A percentile compares a stretch with the other conserved stretches of the same genome.
Conservation (phyloP, 2,329 filamentous ascomycete genomes). For the Camptophora hylomeconis region DNA sequence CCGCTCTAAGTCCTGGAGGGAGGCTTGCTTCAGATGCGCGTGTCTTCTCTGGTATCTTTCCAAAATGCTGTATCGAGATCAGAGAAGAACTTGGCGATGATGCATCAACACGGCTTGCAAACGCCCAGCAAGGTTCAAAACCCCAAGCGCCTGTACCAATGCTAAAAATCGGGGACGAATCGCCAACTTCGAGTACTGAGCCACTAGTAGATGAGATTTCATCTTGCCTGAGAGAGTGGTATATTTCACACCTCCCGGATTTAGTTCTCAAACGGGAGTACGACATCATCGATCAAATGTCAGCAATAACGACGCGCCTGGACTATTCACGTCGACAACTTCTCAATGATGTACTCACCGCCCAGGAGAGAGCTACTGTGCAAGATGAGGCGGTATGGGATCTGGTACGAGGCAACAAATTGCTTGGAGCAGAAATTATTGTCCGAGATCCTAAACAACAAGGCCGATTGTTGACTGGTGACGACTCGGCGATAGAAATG, state of each 20-base stretch:
- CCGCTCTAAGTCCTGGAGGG: constrained; percentile 78
- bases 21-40: constrained; percentile 89
- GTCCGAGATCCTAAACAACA: constrained; percentile 76
- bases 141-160: constrained; percentile 90
- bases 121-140: constrained; percentile 29
- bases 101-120: constrained; percentile 2
- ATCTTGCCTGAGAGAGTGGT: constrained; percentile 93
- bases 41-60: constrained; percentile 98
- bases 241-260: constrained; percentile 91
- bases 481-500: constrained; percentile 85
- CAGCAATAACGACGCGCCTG: constrained; percentile 65
- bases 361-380: constrained; percentile 64
- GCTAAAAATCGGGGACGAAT: constrained; percentile 96
- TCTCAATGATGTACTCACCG: constrained; percentile 84
- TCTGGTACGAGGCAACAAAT: constrained; percentile 82
- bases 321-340: constrained; percentile 80
- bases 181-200: constrained; percentile 74
- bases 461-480: constrained; percentile 75
- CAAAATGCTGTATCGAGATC: constrained; percentile 85
- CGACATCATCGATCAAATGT: constrained; percentile 64
- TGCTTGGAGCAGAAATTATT: constrained; percentile 86
- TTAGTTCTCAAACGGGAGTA: constrained; percentile 76
- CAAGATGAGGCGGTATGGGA: constrained; percentile 93
- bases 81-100: constrained; percentile 64
- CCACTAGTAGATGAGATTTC: constrained; percentile 95